phyloP scores from a whole-genome alignment of 2,329 filamentous ascomycete genomes.

The Parastagonospora avenae region DNA sequence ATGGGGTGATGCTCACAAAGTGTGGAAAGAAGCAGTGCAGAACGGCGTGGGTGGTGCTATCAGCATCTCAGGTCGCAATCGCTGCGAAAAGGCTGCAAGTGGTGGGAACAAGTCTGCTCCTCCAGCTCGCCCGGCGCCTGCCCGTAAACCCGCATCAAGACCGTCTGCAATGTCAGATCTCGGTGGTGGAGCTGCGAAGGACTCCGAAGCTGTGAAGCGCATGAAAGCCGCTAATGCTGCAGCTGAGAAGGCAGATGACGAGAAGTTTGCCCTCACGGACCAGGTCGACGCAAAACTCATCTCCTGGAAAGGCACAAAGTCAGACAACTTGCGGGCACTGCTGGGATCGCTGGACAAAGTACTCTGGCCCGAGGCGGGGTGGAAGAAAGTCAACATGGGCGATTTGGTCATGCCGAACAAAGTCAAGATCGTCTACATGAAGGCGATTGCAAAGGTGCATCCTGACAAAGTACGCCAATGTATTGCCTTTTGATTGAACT shows the following conservation, averaged over 20 bases:
- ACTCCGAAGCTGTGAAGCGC: constrained; percentile 75
- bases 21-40: constrained; percentile 85
- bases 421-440: constrained; percentile 99
- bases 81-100: constrained; percentile 83
- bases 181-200: constrained; percentile 55
- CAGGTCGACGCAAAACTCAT: constrained; percentile 79
- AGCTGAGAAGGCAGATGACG: constrained; percentile 84
- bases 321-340: constrained; percentile 88
- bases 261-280: constrained; percentile 88
- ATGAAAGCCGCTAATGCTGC: constrained; percentile 84
- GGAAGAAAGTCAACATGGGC: constrained; percentile 95
- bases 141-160: constrained; percentile 33
- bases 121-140: constrained; percentile 30
- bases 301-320: constrained; percentile 87
- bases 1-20: constrained; percentile 80
- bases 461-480: constrained; percentile 82
- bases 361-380: constrained; percentile 88
- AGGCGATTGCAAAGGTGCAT: constrained; percentile 97
- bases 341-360: constrained; percentile 86
- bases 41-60: constrained; percentile 83
- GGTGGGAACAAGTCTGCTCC: constrained; percentile 24
- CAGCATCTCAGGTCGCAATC: constrained; percentile 81
- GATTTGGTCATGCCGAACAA: constrained; percentile 91
- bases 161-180: constrained; percentile 52
- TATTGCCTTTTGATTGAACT: not conserved